A percentile compares a stretch with the other conserved stretches of the same genome.
Conservation (phyloP, 108 stramenopile species). For the Conticribra weissflogii region DNA sequence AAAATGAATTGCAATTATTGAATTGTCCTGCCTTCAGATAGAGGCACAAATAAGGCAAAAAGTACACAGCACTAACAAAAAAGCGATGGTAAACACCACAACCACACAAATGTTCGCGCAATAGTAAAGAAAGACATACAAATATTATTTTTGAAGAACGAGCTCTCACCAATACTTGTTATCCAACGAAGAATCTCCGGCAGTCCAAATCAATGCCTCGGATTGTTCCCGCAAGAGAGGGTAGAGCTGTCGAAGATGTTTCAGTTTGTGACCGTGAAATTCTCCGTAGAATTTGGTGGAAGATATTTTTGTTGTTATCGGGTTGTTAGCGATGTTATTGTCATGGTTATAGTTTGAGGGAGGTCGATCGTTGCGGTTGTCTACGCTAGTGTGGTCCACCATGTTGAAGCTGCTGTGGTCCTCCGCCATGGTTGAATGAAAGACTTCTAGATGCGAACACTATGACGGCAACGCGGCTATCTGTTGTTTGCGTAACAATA, state of each 20-base stretch:
- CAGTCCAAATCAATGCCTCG: constrained; percentile 70
- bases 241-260: constrained; percentile 59
- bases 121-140: too few relatives aligned
- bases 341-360: too few relatives aligned
- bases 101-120: too few relatives aligned
- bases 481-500: too few relatives aligned
- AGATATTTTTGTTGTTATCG: constrained; percentile 55
- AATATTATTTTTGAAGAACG: not conserved
- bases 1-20: not conserved
- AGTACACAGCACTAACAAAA: not conserved
- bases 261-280: constrained; percentile 75
- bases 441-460: too few relatives aligned
- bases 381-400: too few relatives aligned
- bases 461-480: too few relatives aligned
- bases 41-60: not conserved
- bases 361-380: too few relatives aligned
- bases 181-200: constrained; percentile 76
- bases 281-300: constrained; percentile 62
- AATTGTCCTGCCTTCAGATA: not conserved
- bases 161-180: constrained; percentile 77
- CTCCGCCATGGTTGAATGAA: too few relatives aligned
- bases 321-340: constrained; percentile 1
- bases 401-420: too few relatives aligned
- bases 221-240: constrained; percentile 57
- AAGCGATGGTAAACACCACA: too few relatives aligned